Conservation (phyloP, 129 eudicot species). For the Tagetes erecta region DNA sequence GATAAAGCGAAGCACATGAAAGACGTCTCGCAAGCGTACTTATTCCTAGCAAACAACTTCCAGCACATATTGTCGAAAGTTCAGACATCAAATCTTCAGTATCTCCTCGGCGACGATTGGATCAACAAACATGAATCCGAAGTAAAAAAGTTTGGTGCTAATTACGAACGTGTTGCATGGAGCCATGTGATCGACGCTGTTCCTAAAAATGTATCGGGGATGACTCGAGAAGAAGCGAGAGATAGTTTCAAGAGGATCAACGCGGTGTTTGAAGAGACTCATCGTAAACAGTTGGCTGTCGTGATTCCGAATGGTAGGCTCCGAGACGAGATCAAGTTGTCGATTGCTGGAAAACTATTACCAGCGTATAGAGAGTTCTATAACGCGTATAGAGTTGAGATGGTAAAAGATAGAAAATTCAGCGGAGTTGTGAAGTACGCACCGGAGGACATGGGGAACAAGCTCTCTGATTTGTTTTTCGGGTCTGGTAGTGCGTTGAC, state of each 20-base stretch:
- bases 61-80: slow-evolving; percentile 55
- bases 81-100: slow-evolving; percentile 51
- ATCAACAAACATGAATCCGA: slow-evolving; percentile 46
- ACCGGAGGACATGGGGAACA: slow-evolving; percentile 57
- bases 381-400: slow-evolving; percentile 23
- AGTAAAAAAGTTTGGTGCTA: slow-evolving; percentile 50
- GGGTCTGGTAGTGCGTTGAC: slow-evolving; percentile 36
- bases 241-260: slow-evolving; percentile 49
- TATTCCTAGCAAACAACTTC: slow-evolving; percentile 72
- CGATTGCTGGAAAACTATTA: slow-evolving; percentile 46
- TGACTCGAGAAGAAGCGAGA: slow-evolving; percentile 39
- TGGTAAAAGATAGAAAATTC: slow-evolving; percentile 35
- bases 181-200: slow-evolving; percentile 49
- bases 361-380: slow-evolving; percentile 55
- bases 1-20: slow-evolving; percentile 54
- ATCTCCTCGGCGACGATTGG: slow-evolving; percentile 79
- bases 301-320: slow-evolving; percentile 63
- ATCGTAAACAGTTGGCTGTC: slow-evolving; percentile 51
- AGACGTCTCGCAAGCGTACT: slow-evolving; percentile 56
- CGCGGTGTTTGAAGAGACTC: slow-evolving; percentile 46
- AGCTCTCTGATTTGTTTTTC: slow-evolving; percentile 53
- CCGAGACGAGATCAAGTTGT: slow-evolving; percentile 57
- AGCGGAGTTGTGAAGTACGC: slow-evolving; percentile 41
- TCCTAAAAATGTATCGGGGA: slow-evolving; percentile 35
- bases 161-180: slow-evolving; percentile 69